Conservation (phyloP, 2,329 filamentous ascomycete genomes). For the Fusarium tanahbumbuense region DNA sequence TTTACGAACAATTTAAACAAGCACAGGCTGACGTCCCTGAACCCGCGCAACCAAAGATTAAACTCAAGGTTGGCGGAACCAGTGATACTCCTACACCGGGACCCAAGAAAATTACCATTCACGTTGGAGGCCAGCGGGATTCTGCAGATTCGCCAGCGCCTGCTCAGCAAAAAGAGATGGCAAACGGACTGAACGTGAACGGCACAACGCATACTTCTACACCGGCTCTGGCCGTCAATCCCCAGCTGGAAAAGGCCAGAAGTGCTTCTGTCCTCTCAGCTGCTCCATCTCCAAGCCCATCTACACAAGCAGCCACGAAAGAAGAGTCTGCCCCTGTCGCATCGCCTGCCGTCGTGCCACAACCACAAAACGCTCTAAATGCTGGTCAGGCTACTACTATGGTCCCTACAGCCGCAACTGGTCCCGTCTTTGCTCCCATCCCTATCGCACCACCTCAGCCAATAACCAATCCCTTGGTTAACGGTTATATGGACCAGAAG, state of each 20-base stretch:
- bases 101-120: conserved; percentile 77
- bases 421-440: conserved; percentile 22
- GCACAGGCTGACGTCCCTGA: conserved; percentile 79
- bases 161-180: conserved; percentile 36
- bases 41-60: conserved; percentile 80
- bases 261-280: conserved; percentile 54
- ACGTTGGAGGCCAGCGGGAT: conserved; percentile 70
- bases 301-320: conserved; percentile 51
- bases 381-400: conserved; percentile 33
- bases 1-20: conserved; percentile 74
- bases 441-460: conserved; percentile 42
- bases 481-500: conserved; percentile 52
- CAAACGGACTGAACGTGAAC: conserved; percentile 42
- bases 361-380: conserved; percentile 18
- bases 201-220: conserved; percentile 34
- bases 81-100: conserved; percentile 56
- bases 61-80: conserved; percentile 74
- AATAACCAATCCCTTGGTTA: conserved; percentile 46
- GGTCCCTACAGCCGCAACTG: not conserved
- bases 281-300: conserved; percentile 59
- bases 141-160: conserved; percentile 64
- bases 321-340: conserved; percentile 48
- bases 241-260: conserved; percentile 54
- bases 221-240: conserved; percentile 29
- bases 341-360: conserved; percentile 44